Base-by-base conservation (phyloP, 2,329 filamentous ascomycete species). In the Exophiala sp. region DNA sequence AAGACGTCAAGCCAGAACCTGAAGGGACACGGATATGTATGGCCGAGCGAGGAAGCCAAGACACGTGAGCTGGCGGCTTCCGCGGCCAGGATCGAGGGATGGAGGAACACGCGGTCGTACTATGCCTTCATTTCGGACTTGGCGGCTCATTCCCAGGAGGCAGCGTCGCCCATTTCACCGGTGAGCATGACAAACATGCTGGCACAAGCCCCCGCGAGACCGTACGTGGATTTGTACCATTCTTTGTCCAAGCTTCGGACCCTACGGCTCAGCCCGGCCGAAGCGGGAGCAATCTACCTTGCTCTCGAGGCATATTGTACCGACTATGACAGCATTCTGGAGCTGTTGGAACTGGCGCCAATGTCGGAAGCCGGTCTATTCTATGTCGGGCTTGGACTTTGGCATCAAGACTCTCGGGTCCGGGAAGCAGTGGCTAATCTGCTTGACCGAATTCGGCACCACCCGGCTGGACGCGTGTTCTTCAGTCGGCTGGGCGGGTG, bases 101-200 rank as follows among this genome's bases (percentile, higher is more conserved):
- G 93, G 93, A 82, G 93, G 59, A 94, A 88, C 57, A 97, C 93
- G 1, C 79, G 93, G 53, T 95, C 88, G 63, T 98, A 98, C 65
- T 95, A 94, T 70, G 89, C 87, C 59, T 97, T 88, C 65, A 91
- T 97, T 57, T 88, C 95, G 73, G 87, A 70, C 50, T 66, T 70
- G n/a, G 67, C 68, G 9, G 42, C 47, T n/a, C 53, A 60, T 43
- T 44, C 56, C 63, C 67, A n/a, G 63, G 67, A 10, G 64, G 63
- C 35, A 65, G 64, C 50, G 64, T 70, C 58, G 69, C 68, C 63
- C 63, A 65, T 44, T 60, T 72, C 21, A n/a, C 55, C 57, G 1
- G 52, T 53, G 27, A 54, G 47, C 29, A 46, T 35, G 55, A 85
- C 81, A 82, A 86, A 65, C 72, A 84, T 50, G 80, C 84, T 65